phyloP scores from a whole-genome alignment of 2,329 filamentous ascomycete species.

The Ophiosphaerella narmari region DNA sequence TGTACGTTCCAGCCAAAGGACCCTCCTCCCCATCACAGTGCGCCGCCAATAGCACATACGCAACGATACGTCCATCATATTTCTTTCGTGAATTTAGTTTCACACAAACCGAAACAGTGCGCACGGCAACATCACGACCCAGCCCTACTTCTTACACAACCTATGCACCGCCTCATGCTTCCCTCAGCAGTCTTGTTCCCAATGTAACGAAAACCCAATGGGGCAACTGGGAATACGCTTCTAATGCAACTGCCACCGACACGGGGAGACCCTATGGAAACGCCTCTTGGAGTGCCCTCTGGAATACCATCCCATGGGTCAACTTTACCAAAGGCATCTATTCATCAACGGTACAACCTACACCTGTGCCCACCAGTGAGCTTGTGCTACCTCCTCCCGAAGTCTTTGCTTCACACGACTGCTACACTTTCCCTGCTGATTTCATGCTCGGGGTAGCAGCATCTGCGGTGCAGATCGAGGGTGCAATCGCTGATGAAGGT shows the following conservation, averaged over 20 bases:
- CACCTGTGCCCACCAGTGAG: conserved; percentile 59
- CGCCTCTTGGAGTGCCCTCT: conserved; percentile 47
- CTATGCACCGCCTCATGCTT: conserved; percentile 45
- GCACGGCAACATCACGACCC: conserved; percentile 44
- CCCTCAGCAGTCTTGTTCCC: conserved; percentile 42
- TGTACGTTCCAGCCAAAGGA: conserved; percentile 40
- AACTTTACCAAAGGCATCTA: conserved; percentile 49
- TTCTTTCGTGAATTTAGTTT: conserved; percentile 41
- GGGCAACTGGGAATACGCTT: conserved; percentile 49
- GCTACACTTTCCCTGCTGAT: conserved; percentile 55
- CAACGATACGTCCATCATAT: conserved; percentile 35
- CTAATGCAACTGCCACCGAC: conserved; percentile 43
- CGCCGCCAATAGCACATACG: conserved; percentile 24
- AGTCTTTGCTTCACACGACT: conserved; percentile 56
- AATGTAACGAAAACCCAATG: conserved; percentile 47
- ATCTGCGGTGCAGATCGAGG: conserved; percentile 35
- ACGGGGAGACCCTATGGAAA: conserved; percentile 44
- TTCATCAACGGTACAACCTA: conserved; percentile 60
- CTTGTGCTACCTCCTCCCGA: conserved; percentile 60
- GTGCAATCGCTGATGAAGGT: conserved; percentile 38
- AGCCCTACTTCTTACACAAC: conserved; percentile 38
- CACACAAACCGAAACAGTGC: conserved; percentile 47
- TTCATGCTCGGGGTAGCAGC: conserved; percentile 47
- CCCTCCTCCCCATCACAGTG: conserved; percentile 36
- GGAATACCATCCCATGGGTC: conserved; percentile 39